A percentile compares a stretch with the other conserved stretches of the same genome.
phyloP scores from a whole-genome alignment of 306 rosid species.

The Quercus alba region DNA sequence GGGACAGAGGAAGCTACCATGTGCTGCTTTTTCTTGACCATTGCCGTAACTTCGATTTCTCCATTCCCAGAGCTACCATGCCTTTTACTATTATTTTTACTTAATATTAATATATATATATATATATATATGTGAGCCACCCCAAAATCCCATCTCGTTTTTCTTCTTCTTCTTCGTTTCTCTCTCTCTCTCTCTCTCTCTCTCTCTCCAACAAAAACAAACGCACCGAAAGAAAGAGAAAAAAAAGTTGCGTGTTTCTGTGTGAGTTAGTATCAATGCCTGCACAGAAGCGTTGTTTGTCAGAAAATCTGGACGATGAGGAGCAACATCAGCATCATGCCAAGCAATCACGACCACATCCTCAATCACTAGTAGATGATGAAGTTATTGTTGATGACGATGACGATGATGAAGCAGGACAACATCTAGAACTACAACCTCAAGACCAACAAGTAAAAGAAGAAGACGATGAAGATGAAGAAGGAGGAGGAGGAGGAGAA shows the following conservation, averaged over 20 bases:
- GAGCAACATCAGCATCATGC: constrained; percentile 44
- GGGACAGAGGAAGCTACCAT: no score
- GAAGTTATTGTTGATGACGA: neutral
- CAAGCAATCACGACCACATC: constrained; percentile 46
- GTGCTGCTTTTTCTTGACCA: no score
- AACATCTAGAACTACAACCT: constrained; percentile 7
- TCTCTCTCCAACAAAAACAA: constrained; percentile 3
- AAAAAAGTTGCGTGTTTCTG: constrained; percentile 2
- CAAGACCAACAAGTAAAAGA: constrained; percentile 12
- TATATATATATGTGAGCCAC: neutral
- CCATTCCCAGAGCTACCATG: constrained; percentile 6
- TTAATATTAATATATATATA: neutral
- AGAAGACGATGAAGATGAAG: neutral
- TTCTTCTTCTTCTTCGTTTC: neutral
- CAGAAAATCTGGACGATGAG: constrained; percentile 45
- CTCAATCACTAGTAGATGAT: constrained; percentile 18
- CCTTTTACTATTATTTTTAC: no score
- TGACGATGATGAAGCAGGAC: constrained; percentile 15
- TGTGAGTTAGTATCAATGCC: constrained; percentile 62
- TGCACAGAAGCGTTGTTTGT: constrained; percentile 78
- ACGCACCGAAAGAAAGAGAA: constrained; percentile 3
- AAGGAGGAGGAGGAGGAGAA: constrained; percentile 1
- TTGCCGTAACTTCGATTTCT: neutral
- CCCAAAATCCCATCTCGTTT: constrained; percentile 34
- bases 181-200: neutral